Percentiles rank a stretch among this genome's conserved stretches.
Evolutionary conservation across 2,329 filamentous ascomycete species (phyloP).

Genomic region (Talaromyces sp.): DNA sequence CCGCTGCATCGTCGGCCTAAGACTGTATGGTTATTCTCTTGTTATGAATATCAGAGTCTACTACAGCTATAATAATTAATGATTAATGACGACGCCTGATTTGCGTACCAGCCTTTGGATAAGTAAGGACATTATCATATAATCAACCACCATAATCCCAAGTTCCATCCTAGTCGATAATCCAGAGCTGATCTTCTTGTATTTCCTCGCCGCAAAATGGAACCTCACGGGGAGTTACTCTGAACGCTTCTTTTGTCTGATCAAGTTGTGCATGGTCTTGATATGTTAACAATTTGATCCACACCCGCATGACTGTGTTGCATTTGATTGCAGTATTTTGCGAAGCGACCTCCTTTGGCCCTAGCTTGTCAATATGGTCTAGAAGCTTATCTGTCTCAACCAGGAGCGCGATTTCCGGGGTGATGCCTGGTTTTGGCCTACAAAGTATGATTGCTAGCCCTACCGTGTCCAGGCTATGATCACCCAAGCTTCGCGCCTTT

Average conservation of each 20-base stretch:
- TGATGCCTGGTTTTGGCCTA: neutral
- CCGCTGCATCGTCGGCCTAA: too few relatives aligned
- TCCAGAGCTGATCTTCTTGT: neutral
- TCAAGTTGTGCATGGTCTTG: neutral
- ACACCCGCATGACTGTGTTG: neutral
- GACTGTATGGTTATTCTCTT: too few relatives aligned
- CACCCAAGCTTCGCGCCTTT: neutral
- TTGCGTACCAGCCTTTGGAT: too few relatives aligned
- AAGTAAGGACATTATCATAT: neutral
- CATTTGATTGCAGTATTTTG: neutral
- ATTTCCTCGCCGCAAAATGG: neutral
- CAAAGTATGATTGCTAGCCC: neutral
- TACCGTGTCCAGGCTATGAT: neutral
- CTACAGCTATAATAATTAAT: too few relatives aligned
- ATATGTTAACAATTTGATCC: neutral
- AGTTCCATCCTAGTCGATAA: neutral
- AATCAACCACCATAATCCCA: neutral
- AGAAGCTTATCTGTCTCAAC: neutral
- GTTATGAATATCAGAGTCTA: too few relatives aligned
- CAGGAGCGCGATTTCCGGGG: neutral
- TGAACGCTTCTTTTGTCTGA: neutral
- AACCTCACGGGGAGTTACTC: neutral
- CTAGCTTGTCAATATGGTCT: neutral
- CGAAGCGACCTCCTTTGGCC: neutral
- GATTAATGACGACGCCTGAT: too few relatives aligned